A percentile compares a stretch with the other conserved stretches of the same genome.
These are phyloP conservation scores for Gastrolobium bilobum DNA, from an alignment of 306 rosid species.

Conservation along the genomic window DNA sequence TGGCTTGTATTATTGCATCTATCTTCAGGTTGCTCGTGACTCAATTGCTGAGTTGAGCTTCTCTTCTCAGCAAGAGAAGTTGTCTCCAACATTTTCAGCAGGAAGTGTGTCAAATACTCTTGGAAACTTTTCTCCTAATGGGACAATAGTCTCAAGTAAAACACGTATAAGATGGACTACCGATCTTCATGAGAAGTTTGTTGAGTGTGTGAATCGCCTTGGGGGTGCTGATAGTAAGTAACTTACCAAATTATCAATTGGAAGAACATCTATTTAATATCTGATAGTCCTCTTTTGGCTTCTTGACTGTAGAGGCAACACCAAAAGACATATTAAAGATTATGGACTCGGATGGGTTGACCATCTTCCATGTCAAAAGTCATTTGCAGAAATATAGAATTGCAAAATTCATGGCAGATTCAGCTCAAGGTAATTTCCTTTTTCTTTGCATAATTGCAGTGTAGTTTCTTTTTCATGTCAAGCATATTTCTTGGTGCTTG, in stretches of 20 bases:
- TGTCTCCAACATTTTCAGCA: conserved; percentile 53
- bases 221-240: conserved; percentile 91
- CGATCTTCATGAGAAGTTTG: conserved; percentile 94
- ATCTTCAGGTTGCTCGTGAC: conserved; percentile 49
- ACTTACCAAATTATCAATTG: not conserved
- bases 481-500: conserved; percentile 14
- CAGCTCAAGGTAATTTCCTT: conserved; percentile 65
- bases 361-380: conserved; percentile 94
- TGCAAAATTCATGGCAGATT: conserved; percentile 81
- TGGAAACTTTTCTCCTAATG: conserved; percentile 59
- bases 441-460: not conserved
- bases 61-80: conserved; percentile 59
- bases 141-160: conserved; percentile 61
- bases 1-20: not conserved
- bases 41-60: conserved; percentile 50
- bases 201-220: conserved; percentile 82
- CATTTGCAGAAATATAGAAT: conserved; percentile 95
- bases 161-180: conserved; percentile 90
- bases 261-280: conserved; percentile 13
- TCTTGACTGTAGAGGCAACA: conserved; percentile 74
- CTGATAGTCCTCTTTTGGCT: conserved; percentile 35
- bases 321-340: conserved; percentile 84
- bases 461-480: conserved; percentile 34
- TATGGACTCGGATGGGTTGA: conserved; percentile 84
- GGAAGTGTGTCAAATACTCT: conserved; percentile 48